Evolutionary conservation across 805 yeast species (phyloP), one percentile per base, ranked within the genome.

Genomic region (Starmerella davenportii): DNA sequence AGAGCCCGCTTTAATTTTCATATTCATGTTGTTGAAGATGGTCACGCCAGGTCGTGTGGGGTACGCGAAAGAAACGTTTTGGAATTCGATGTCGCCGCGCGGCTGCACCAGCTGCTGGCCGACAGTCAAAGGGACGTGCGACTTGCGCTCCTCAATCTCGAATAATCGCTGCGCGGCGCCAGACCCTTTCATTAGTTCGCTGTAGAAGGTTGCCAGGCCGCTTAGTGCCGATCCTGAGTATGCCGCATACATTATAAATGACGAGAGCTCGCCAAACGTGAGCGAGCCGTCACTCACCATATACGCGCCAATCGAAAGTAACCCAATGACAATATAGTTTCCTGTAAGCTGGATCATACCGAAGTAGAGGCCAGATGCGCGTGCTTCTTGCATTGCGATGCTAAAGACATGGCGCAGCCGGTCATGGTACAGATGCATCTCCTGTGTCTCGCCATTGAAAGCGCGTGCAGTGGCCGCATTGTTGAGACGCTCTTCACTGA

Each of bases 171-270:
- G 76, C 0, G 95, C 90, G 0, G 96, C 95, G 37, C 96, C 96
- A 5, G 85, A 79, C 40, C 95, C 96, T 61, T 87, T 87, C 95
- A 87, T 87, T 42, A 87, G 62, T 56, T 87, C 96, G 2, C 93
- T 74, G 54, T 85, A 87, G 55, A 87, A 87, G 51, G 79, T 79
- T 0, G 94, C 87, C 16, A 87, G 56, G 0, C 95, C 94, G 57
- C 79, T 79, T 50, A 85, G 79, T 7, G 95, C 81, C n/a, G 82
- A 66, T 1, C 95, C 96, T 2, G 94, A 79, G 57, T 80, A 87
- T 1, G 81, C 81, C 0, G 95, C 90, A 59, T 87, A 87, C 90
- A 87, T 79, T 75, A 85, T 76, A 57, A 84, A 87, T 37, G 93
- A 78, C 4, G 93, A 77, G 33, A 87, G 65, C 50, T 85, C 95